These are phyloP conservation scores for Lenzites betulinus DNA, from an alignment of 768 basidiomycete species.

Conservation along the genomic window DNA sequence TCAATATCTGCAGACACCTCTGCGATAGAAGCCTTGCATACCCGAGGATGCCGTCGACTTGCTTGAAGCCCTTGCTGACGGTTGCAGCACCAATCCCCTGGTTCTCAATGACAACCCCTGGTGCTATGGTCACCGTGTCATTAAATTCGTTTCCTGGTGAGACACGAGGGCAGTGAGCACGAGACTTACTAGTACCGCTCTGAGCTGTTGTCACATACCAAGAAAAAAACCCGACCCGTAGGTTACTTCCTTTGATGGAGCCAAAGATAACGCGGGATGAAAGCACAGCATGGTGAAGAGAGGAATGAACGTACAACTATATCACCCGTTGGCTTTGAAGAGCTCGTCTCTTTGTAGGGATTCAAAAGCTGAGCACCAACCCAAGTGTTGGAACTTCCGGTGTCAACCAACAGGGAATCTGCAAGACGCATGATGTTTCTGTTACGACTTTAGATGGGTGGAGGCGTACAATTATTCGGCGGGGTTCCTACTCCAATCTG, in stretches of 20 bases:
- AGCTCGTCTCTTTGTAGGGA: slow-evolving; percentile 21
- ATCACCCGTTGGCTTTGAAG: slow-evolving; percentile 25
- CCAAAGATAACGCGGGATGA: not conserved
- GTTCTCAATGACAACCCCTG: slow-evolving; percentile 43
- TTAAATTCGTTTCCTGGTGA: slow-evolving; percentile 28
- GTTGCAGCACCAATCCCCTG: slow-evolving; percentile 69
- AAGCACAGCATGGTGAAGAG: not conserved
- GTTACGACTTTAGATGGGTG: not conserved
- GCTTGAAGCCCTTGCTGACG: slow-evolving; percentile 41
- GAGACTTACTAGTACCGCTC: not conserved
- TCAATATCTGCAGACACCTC: not conserved
- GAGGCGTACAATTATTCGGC: slow-evolving; percentile 33
- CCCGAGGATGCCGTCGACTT: slow-evolving; percentile 69
- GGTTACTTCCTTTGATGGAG: slow-evolving; percentile 9
- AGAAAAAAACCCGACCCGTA: slow-evolving; percentile 18
- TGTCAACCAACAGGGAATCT: slow-evolving; percentile 25
- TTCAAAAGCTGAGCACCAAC: slow-evolving; percentile 19
- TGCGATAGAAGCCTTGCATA: slow-evolving; percentile 26
- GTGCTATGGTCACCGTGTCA: slow-evolving; percentile 56
- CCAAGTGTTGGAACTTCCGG: slow-evolving; percentile 31
- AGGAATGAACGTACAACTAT: slow-evolving; percentile 21
- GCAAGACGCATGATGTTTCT: not conserved
- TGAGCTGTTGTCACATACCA: not conserved
- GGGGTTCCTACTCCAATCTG: slow-evolving; percentile 47
- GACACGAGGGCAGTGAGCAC: too few relatives aligned